Conservation (phyloP, 2,329 filamentous ascomycete genomes). For the Shiraia bambusicola region DNA sequence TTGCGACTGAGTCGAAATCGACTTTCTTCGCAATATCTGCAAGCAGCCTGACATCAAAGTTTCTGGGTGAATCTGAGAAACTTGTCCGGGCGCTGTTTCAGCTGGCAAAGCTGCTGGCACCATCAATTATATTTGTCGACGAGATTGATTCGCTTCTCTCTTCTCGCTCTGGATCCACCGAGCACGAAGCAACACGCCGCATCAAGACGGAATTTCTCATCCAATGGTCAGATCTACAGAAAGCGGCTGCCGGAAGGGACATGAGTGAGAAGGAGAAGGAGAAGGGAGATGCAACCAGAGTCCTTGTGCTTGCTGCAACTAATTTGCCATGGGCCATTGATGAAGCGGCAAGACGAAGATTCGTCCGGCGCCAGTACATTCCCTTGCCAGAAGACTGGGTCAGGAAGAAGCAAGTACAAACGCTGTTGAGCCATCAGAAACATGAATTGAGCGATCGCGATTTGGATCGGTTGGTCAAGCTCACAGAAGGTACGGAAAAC, state of each 20-base stretch:
- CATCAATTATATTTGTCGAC: conserved; percentile 97
- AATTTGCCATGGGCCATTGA: conserved; percentile 98
- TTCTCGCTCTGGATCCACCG: conserved; percentile 75
- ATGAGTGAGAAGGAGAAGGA: conserved; percentile 65
- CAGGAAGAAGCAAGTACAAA: conserved; percentile 74
- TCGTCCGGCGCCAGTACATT: conserved; percentile 94
- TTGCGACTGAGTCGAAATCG: conserved; percentile 90
- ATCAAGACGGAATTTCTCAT: conserved; percentile 99
- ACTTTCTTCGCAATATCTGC: conserved; percentile 98
- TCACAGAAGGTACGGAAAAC: conserved; percentile 73
- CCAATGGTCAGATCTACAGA: conserved; percentile 92
- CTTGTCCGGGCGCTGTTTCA: conserved; percentile 88
- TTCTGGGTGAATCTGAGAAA: conserved; percentile 94
- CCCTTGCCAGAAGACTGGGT: conserved; percentile 86
- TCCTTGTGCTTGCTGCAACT: conserved; percentile 90
- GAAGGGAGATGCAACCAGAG: conserved; percentile 78
- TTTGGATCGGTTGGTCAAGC: conserved; percentile 69
- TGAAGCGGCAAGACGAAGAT: conserved; percentile 85
- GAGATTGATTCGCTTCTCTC: conserved; percentile 95
- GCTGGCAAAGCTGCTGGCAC: conserved; percentile 84
- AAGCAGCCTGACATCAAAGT: conserved; percentile 92
- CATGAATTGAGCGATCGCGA: conserved; percentile 73
- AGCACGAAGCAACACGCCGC: conserved; percentile 88
- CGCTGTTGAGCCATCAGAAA: conserved; percentile 82
- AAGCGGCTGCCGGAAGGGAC: conserved; percentile 85